These are phyloP conservation scores for Tilletia indica DNA, from an alignment of 1,284 basidiomycete genomes.

Conservation along the genomic window DNA sequence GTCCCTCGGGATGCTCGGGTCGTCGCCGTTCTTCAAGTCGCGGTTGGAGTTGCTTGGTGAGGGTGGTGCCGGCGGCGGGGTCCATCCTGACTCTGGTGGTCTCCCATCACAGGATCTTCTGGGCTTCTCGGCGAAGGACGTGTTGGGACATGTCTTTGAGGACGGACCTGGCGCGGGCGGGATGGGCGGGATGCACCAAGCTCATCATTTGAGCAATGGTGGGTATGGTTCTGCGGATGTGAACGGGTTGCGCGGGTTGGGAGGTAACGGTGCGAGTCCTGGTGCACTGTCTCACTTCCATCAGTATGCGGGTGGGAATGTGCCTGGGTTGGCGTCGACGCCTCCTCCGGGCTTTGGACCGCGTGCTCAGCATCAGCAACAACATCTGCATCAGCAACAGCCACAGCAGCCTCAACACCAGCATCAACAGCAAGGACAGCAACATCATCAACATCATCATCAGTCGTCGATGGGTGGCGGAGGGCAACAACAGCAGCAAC, in stretches of 20 bases:
- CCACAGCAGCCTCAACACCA: background rate
- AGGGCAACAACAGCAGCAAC: no score
- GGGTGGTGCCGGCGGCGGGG: conserved; percentile 7
- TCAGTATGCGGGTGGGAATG: background rate
- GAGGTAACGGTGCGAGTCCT: conserved; percentile 15
- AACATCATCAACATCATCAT: no score
- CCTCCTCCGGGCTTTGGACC: conserved; percentile 13
- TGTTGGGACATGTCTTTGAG: conserved; percentile 40
- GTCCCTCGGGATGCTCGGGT: background rate
- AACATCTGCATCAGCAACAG: conserved; percentile 2
- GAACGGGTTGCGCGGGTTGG: conserved; percentile 31
- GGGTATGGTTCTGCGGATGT: conserved; percentile 18
- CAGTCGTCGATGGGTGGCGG: no score
- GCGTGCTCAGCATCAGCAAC: background rate
- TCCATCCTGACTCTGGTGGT: background rate
- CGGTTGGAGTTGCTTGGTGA: conserved; percentile 21
- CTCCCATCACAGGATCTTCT: conserved; percentile 23
- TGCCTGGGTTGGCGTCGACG: conserved; percentile 4
- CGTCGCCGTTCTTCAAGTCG: conserved; percentile 17
- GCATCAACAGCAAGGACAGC: no score
- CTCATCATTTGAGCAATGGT: conserved; percentile 23
- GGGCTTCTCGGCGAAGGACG: conserved; percentile 31
- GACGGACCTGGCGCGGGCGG: conserved; percentile 20
- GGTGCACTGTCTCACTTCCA: conserved; percentile 23
- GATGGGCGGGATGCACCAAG: conserved; percentile 20